Base-by-base conservation (phyloP, 306 rosid species). In the Dicorynia guianensis region DNA sequence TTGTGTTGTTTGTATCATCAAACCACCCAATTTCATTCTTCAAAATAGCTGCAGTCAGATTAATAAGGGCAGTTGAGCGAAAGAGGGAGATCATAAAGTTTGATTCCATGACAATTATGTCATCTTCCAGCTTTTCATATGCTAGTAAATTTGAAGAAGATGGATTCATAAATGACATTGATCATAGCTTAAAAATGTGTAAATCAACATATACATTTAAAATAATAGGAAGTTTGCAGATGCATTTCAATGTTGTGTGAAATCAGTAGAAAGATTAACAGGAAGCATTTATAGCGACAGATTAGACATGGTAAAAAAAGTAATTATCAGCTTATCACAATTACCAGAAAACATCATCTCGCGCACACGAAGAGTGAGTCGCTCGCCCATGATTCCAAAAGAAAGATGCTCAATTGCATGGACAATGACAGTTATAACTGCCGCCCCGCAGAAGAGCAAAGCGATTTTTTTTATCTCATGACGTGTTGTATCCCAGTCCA, bases 11-110 rank as follows among this genome's bases (percentile, higher is more conserved):
- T 13, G 76, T 69, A 38, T 89, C 93, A 85, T 93, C 98, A 71
- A 93, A 93, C 97, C 98, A 91, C 38, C 89, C 90, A 19, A 93
- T 91, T 87, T 93, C 98, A 57, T 91, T 93, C 87, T 87, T 89
- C 89, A 91, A 79, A 55, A 93, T 85, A 74, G 96, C 98, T 93
- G 87, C 87, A 85, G 19, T 17, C 67, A 43, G 6, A 58, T 25
- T 10, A 36, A 25, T 4, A 30, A 47, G 19, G 20, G 20, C 47
- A 78, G 11, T 77, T 40, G 38, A 80, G 77, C 46, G 7, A 38
- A 15, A 35, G 20, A 36, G 36, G 1, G 11, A 50, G n/a, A 33
- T 40, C 46, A 35, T 62, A 39, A 42, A 62, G 44, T 40, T 62
- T 8, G 36, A 34, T 19, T 14, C 13, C 40, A 65, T 34, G 47